Evolutionary conservation across 345 rosid species (phyloP), one percentile per base, ranked within the genome.

Genomic region (Clausena lansium): DNA sequence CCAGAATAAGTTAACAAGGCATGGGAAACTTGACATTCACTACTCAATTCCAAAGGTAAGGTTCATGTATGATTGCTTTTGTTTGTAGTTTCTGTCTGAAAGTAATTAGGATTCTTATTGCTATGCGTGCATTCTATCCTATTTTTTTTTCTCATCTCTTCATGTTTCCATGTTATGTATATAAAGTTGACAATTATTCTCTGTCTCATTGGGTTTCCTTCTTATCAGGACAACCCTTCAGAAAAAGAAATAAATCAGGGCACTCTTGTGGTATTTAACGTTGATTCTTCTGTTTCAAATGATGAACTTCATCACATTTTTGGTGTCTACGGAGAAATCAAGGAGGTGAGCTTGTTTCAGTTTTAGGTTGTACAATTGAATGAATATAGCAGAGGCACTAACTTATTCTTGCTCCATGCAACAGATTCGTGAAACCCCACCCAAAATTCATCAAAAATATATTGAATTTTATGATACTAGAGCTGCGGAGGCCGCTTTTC

Each of bases 31-130:
- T 47, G 90, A 87, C 64, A 83, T 89, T 57, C 90, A 87, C 71
- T 89, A 84, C 69, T 87, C 86, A 39, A 84, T 84, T 82, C 92
- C 90, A 27, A 81, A 87, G 87, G 92, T 87, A 36, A 45, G 62
- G 61, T 73, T 65, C 22, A 50, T 63, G 57, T 45, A 59, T 68
- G 19, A 33, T n/a, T 76, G 73, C 28, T 41, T 30, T 39, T 50
- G 28, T 76, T 38, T 17, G 24, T 22, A 13, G 52, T 10, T 25
- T 50, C 14, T 75, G 36, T 64, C 22, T 50, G 35, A 58, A 72
- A 33, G 19, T 35, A 8, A 61, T 55, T 73, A 50, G 63, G 8
- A 52, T 62, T 76, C 28, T 70, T 55, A 17, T 11, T 47, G 52
- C 67, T 59, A 27, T 58, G 57, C 30, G 24, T 64, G 36, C 15